Evolutionary conservation across 495 filamentous ascomycete species (phyloP), one percentile per base, ranked within the genome.

Genomic region (Margaritispora aquatica): DNA sequence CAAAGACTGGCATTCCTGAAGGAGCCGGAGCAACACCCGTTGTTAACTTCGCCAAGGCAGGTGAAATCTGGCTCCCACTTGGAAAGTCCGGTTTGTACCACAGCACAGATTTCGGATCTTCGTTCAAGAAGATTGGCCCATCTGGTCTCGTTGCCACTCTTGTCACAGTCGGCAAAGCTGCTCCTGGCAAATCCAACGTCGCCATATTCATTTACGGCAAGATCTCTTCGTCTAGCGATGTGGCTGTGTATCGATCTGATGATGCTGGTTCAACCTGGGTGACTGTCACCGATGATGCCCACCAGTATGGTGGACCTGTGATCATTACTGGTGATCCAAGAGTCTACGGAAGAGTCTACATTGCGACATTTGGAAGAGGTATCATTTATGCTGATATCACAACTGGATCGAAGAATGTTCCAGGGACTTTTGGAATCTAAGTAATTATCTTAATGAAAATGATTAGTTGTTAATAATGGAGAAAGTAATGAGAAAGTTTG

Each of bases 21-120:
- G 54, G 54, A 0, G 20, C 54, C 2, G 54, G 54, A 13, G 36
- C 36, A 15, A 38, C 31, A 5, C 54, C 54, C n/a, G 54, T 56
- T 23, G 34, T 26, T 13, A 56, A 22, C 22, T 56, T 56, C 29
- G 21, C 22, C 36, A 56, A 27, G n/a, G 54, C 54, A 27, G 54
- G 54, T 13, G 54, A 56, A 26, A 22, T 56, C 54, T 56, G 54
- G 54, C 54, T 56, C 1, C 54, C 54, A 47, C 54, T 56, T 27
- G 54, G 54, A 15, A 56, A 0, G 15, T 26, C 19, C 19, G 54
- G 54, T 2, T 38, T 56, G 26, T 56, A 38, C 31, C 54, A 56
- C 36, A 46, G 31, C 15, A 56, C 54, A 13, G 31, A 56, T 22
- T 56, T 56, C 22, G 54, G 54, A 23, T 5, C 20, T 19, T 47